phyloP scores from a whole-genome alignment of 805 yeast species.

The Metschnikowia gruessii region DNA sequence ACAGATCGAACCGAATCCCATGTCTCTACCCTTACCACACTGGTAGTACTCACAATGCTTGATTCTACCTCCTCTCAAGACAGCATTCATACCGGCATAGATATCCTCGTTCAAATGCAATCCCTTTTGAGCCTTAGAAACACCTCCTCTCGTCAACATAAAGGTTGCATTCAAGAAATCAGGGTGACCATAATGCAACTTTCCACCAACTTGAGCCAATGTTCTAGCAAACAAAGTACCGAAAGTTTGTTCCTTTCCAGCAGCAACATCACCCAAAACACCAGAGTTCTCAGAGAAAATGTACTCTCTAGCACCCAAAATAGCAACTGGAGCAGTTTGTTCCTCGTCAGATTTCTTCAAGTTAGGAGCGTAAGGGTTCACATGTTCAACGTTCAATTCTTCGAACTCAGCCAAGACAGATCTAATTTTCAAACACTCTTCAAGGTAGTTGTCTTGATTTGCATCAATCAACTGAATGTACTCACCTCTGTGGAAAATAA shows the following conservation, averaged over 20 bases:
- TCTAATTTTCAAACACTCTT: constrained; percentile 77
- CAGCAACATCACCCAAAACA: constrained; percentile 80
- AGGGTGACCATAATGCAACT: constrained; percentile 84
- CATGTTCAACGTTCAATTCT: constrained; percentile 53
- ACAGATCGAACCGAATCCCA: constrained; percentile 79
- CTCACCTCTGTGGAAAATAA: constrained; percentile 76
- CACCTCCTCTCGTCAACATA: constrained; percentile 85
- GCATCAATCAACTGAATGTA: constrained; percentile 80
- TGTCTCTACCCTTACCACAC: constrained; percentile 85
- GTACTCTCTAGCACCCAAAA: constrained; percentile 80
- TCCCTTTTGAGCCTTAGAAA: constrained; percentile 81
- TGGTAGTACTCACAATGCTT: constrained; percentile 81
- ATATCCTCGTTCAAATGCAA: constrained; percentile 82
- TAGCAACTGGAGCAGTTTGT: constrained; percentile 61
- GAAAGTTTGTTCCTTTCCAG: constrained; percentile 85
- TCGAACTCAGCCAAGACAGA: constrained; percentile 75
- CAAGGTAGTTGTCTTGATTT: constrained; percentile 78
- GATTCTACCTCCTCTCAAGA: constrained; percentile 77
- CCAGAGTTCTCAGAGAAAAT: constrained; percentile 82
- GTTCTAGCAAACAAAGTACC: constrained; percentile 84
- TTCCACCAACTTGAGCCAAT: constrained; percentile 77
- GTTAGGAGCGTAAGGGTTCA: constrained; percentile 77
- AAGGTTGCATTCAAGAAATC: constrained; percentile 73
- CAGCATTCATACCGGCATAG: constrained; percentile 81
- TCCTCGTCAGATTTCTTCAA: constrained; percentile 54